phyloP scores from a whole-genome alignment of 139 green algal species.

The Coelastrella sp. region DNA sequence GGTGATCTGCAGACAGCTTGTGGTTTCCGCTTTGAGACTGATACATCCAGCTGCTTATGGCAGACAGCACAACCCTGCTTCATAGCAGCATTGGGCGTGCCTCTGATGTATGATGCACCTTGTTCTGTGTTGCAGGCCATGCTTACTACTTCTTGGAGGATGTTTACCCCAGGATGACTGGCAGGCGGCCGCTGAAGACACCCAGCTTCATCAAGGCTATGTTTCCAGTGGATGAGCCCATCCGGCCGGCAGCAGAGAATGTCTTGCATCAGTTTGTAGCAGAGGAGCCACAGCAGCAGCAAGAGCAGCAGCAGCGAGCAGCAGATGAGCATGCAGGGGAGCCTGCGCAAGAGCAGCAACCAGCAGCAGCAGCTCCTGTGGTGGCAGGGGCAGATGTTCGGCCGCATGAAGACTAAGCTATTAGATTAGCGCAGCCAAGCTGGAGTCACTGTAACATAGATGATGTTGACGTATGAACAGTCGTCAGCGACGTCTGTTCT shows the following conservation, averaged over 20 bases:
- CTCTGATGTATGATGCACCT: no score
- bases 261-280: background rate
- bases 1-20: no score
- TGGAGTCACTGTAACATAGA: background rate
- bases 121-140: slow-evolving; percentile 75
- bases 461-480: no score
- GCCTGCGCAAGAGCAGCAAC: background rate
- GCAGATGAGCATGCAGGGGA: background rate
- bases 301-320: background rate
- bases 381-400: background rate
- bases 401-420: slow-evolving; percentile 8
- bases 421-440: background rate
- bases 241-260: slow-evolving; percentile 34
- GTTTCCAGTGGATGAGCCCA: slow-evolving; percentile 62
- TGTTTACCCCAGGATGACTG: slow-evolving; percentile 96
- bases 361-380: background rate
- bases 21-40: no score
- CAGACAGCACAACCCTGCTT: no score
- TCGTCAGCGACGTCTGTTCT: no score
- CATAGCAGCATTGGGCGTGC: no score
- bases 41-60: no score
- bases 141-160: slow-evolving; percentile 99
- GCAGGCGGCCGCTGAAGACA: slow-evolving; percentile 83
- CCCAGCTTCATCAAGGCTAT: slow-evolving; percentile 81
- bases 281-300: slow-evolving; percentile 24